Evolutionary conservation across 306 rosid genomes (phyloP), one percentile per base, ranked within the genome.

Genomic region (Clitoria ternatea): DNA sequence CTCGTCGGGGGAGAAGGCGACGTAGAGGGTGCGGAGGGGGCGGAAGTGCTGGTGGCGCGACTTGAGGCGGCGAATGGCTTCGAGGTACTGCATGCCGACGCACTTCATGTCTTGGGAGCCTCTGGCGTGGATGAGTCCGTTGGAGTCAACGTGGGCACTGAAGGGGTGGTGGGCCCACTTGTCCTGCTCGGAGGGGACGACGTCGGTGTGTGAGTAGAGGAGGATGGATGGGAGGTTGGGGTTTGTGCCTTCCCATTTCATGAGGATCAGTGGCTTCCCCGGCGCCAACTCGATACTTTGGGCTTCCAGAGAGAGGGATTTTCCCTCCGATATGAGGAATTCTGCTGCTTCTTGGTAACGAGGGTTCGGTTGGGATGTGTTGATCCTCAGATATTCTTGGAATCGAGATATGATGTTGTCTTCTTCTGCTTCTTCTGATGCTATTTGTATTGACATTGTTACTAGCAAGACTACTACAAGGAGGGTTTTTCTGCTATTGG

Each of bases 61-160:
- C 78, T 81, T 84, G 42, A 94, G 78, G 14, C 76, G 76, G 2
- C 97, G 84, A 75, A 94, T 57, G 14, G 97, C 98, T 79, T 94
- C 98, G 15, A 94, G 82, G 76, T 94, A 90, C 80, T 94, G 98
- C 87, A 90, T 63, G 1, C 97, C 90, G 11, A 94, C 94, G 78
- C 98, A 94, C 86, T 94, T 93, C 96, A 89, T 93, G 44, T 90
- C 97, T 79, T 94, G 97, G 2, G 98, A 87, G 17, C 97, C 97
- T 73, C 98, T 70, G 15, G 97, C 97, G 52, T 71, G 85, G 6
- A 90, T 68, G 37, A 74, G 68, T 0, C 96, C 95, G 0, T 18
- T 1, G 3, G 80, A 23, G 29, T 90, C 97, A 12, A 94, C 17
- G 64, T 85, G 85, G 36, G 96, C 97, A 10, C 52, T 20, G 71